phyloP scores from a whole-genome alignment of 768 basidiomycete species.

The Hygrophorus russula region DNA sequence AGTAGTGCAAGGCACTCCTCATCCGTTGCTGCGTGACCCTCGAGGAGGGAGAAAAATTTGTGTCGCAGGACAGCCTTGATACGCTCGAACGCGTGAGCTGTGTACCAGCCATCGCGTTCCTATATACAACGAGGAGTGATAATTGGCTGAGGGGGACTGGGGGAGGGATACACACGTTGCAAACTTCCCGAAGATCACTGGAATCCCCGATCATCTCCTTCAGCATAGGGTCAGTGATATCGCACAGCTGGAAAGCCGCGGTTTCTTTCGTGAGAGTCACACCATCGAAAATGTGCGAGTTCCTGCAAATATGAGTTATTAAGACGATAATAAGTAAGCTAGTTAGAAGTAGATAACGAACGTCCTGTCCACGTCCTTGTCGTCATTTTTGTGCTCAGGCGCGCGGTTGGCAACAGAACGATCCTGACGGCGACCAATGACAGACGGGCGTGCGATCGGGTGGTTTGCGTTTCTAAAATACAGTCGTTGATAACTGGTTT shows the following conservation, averaged over 20 bases:
- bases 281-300: conserved; percentile 87
- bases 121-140: conserved; percentile 13
- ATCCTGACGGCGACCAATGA: conserved; percentile 58
- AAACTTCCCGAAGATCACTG: conserved; percentile 55
- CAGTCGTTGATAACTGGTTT: conserved; percentile 74
- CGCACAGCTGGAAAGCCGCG: conserved; percentile 90
- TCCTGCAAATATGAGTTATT: conserved; percentile 20
- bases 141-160: background rate
- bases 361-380: conserved; percentile 34
- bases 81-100: conserved; percentile 59
- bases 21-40: conserved; percentile 61
- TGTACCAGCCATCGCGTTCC: conserved; percentile 90
- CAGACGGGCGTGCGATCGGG: conserved; percentile 65
- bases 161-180: conserved; percentile 45
- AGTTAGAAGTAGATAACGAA: conserved; percentile 13
- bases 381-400: conserved; percentile 24
- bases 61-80: conserved; percentile 79
- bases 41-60: conserved; percentile 72
- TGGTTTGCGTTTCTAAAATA: conserved; percentile 86
- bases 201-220: conserved; percentile 70
- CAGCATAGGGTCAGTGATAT: conserved; percentile 81
- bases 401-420: conserved; percentile 29
- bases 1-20: conserved; percentile 65
- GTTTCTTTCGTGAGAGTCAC: conserved; percentile 68
- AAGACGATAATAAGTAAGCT: background rate